Conservation (phyloP, 257 asterid species). For the Marsdenia floribunda region DNA sequence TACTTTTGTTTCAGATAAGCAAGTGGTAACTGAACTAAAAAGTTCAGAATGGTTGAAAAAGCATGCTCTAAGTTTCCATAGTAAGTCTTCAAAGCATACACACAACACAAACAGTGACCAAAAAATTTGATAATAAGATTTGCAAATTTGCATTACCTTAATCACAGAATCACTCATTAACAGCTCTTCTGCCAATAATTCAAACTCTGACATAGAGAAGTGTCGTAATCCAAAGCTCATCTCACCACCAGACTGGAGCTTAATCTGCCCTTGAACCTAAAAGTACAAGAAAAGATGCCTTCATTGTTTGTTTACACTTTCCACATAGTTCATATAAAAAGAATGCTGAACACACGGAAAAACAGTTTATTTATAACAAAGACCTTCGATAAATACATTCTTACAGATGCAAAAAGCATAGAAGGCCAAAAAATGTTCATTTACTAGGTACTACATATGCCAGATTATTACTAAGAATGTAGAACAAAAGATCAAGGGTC, state of each 20-base stretch:
- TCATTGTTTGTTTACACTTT: background rate
- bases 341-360: background rate
- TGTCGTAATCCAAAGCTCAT: slow-evolving; percentile 95
- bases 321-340: background rate
- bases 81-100: background rate
- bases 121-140: background rate
- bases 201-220: slow-evolving; percentile 95
- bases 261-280: slow-evolving; percentile 98
- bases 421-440: background rate
- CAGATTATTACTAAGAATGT: background rate
- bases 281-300: slow-evolving; percentile 19
- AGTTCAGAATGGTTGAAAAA: background rate
- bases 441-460: background rate
- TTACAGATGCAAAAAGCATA: background rate
- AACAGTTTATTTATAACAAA: background rate
- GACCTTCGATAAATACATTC: background rate
- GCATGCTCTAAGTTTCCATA: background rate
- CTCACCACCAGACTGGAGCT: slow-evolving; percentile 65
- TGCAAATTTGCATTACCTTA: slow-evolving; percentile 42
- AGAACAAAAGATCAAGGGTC: background rate
- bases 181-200: slow-evolving; percentile 92
- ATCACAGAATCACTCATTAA: slow-evolving; percentile 90
- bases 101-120: background rate
- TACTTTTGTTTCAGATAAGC: background rate
- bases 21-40: background rate